A percentile compares a stretch with the other conserved stretches of the same genome.
Conservation (phyloP, 2,329 filamentous ascomycete genomes). For the Sclerotinia trifoliorum region DNA sequence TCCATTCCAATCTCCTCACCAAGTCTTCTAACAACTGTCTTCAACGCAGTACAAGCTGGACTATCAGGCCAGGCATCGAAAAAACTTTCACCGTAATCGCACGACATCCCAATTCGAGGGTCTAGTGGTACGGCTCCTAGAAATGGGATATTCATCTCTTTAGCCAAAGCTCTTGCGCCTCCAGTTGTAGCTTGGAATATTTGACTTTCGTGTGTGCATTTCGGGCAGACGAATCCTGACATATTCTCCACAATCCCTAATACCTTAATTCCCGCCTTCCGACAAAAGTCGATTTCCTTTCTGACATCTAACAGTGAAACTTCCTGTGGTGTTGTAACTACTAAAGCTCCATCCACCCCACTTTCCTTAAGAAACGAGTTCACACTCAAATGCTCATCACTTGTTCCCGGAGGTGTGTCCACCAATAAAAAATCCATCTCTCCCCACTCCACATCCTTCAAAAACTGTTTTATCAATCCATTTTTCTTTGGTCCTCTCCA, state of each 20-base stretch:
- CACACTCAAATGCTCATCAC: slow-evolving; percentile 91
- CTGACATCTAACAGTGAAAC: slow-evolving; percentile 87
- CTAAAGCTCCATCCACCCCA: slow-evolving; percentile 87
- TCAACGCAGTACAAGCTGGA: slow-evolving; percentile 81
- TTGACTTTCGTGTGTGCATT: slow-evolving; percentile 76
- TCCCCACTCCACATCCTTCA: slow-evolving; percentile 98
- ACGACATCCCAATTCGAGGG: slow-evolving; percentile 91
- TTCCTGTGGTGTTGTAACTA: slow-evolving; percentile 95
- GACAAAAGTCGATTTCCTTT: slow-evolving; percentile 97
- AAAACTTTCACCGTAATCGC: slow-evolving; percentile 96
- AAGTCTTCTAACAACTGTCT: slow-evolving; percentile 73
- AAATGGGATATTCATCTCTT: slow-evolving; percentile 86
- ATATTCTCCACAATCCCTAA: slow-evolving; percentile 96
- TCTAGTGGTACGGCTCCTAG: slow-evolving; percentile 88
- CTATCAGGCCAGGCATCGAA: slow-evolving; percentile 92
- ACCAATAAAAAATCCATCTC: slow-evolving; percentile 90
- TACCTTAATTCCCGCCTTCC: slow-evolving; percentile 86
- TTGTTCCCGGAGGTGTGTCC: slow-evolving; percentile 93
- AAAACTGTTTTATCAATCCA: slow-evolving; percentile 93
- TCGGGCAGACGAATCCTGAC: slow-evolving; percentile 94
- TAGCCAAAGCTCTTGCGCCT: slow-evolving; percentile 74
- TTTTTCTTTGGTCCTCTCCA: slow-evolving; percentile 99
- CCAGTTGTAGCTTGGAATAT: slow-evolving; percentile 93
- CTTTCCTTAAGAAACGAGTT: slow-evolving; percentile 89
- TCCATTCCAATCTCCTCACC: slow-evolving; percentile 58